A percentile compares a stretch with the other conserved stretches of the same genome.
These are phyloP conservation scores for Corylus americana DNA, from an alignment of 306 rosid genomes.

Conservation along the genomic window DNA sequence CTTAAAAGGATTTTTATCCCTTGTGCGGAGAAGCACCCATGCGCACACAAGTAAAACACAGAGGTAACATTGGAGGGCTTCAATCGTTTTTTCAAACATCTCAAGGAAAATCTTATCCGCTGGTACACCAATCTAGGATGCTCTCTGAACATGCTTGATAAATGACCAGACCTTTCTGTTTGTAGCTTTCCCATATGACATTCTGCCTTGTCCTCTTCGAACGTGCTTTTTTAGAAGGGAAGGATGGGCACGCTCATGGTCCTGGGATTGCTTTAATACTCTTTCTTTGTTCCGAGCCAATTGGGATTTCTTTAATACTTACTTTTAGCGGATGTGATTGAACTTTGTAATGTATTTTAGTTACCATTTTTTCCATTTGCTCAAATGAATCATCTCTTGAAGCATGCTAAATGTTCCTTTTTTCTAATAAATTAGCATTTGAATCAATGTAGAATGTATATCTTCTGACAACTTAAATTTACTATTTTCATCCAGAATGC, in stretches of 20 bases:
- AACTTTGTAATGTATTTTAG: neutral
- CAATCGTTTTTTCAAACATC: neutral
- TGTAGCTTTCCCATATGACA: neutral
- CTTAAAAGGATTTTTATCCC: too few species aligned
- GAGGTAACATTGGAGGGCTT: too few species aligned
- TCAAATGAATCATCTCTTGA: neutral
- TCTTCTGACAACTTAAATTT: slow-evolving; percentile 18
- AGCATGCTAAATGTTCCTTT: neutral
- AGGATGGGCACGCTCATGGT: neutral
- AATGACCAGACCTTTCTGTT: neutral
- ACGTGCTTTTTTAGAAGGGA: neutral
- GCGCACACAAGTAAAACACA: too few species aligned
- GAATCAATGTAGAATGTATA: neutral
- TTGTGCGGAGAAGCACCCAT: too few species aligned
- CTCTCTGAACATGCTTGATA: neutral
- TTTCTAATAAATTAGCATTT: neutral
- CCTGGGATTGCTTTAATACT: neutral
- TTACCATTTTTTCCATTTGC: neutral
- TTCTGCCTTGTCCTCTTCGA: neutral
- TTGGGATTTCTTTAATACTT: neutral
- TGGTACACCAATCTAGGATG: neutral
- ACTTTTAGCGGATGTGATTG: neutral
- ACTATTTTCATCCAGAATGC: slow-evolving; percentile 54
- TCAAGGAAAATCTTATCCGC: neutral
- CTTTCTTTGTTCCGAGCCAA: too few species aligned